Evolutionary conservation across 2,329 filamentous ascomycete genomes (phyloP), one percentile per base, ranked within the genome.

Genomic region (Spiromastix sp.): DNA sequence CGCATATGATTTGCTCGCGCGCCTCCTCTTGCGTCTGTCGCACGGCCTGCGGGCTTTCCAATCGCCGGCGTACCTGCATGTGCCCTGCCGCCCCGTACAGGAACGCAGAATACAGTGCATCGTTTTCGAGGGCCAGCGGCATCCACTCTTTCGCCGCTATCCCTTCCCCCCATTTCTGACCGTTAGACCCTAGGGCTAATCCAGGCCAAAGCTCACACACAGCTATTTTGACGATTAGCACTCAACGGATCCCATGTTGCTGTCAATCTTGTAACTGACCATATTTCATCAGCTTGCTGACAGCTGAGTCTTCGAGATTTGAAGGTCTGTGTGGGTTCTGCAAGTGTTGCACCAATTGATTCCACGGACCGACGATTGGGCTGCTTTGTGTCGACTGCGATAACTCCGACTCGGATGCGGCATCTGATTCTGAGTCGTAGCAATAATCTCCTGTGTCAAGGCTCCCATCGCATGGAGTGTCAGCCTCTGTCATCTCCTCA

Each of bases 141-240:
- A 45, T 32, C 43, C 43, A 45, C 13, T 27, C 36, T 26, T 39
- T 27, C 13, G 41, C 39, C 18, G 36, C 43, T 11, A 33, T 39
- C 29, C 39, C 35, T 19, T 38, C 37, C 13, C 32, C 37, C 43
- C 43, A 45, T 34, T 37, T 33, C 17, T 37, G 31, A 19, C 41
- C 39, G 9, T 22, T 24, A 2, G 43, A 41, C 7, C 43, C 41
- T 4, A 42, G 34, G 1, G 42, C 41, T 5, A 45, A 38, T 5
- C 43, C 43, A 5, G 43, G 43, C 43, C 43, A 45, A n/a, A 45
- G 43, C 10, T 45, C 41, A 35, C 38, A 42, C 11, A 30, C 34
- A 30, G 43, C 42, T 44, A 33, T 12, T 19, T 21, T 13, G 17
- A 24, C 5, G 7, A 16, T 26, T 25, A 21, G 15, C 32, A 34